Percentiles rank a stretch among this genome's conserved stretches.
Evolutionary conservation across 2,329 filamentous ascomycete species (phyloP).

Genomic region (Cercospora beticola): DNA sequence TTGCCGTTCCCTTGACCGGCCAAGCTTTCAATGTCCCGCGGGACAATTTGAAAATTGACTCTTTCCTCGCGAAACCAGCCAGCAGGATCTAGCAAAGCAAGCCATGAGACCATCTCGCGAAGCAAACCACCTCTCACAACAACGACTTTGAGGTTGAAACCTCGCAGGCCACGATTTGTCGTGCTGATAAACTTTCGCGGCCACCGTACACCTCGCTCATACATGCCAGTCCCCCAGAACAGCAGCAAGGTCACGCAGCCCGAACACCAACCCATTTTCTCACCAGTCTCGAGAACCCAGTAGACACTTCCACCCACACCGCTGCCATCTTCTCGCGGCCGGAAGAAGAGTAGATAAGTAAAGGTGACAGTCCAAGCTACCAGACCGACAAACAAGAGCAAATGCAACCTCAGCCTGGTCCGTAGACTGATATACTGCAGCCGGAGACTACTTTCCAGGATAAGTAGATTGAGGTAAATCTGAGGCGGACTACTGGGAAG

Average conservation of each 20-base stretch:
- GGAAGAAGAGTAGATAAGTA: conserved; percentile 85
- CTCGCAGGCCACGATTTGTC: conserved; percentile 83
- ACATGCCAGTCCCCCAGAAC: conserved; percentile 93
- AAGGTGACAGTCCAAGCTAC: conserved; percentile 80
- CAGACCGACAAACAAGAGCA: conserved; percentile 82
- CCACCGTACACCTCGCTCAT: conserved; percentile 93
- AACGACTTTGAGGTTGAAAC: conserved; percentile 95
- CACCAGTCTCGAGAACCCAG: conserved; percentile 87
- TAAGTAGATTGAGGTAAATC: conserved; percentile 96
- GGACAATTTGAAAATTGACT: conserved; percentile 39
- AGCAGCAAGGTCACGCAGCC: conserved; percentile 83
- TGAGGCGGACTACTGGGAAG: conserved; percentile 89
- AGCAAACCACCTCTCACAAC: conserved; percentile 80
- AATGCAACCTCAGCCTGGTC: conserved; percentile 84
- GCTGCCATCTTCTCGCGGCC: conserved; percentile 90
- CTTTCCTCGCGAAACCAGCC: conserved; percentile 37
- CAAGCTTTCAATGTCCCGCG: conserved; percentile 43
- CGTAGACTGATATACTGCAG: conserved; percentile 90
- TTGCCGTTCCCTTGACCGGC: conserved; percentile 55
- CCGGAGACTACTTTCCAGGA: conserved; percentile 90
- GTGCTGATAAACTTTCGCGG: conserved; percentile 86
- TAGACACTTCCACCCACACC: conserved; percentile 92
- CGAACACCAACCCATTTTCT: conserved; percentile 89
- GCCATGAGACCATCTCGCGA: conserved; percentile 66
- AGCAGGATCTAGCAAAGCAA: conserved; percentile 35